Evolutionary conservation across 1,284 basidiomycete genomes (phyloP).

Genomic region (Ceraceosorus bombacis): DNA sequence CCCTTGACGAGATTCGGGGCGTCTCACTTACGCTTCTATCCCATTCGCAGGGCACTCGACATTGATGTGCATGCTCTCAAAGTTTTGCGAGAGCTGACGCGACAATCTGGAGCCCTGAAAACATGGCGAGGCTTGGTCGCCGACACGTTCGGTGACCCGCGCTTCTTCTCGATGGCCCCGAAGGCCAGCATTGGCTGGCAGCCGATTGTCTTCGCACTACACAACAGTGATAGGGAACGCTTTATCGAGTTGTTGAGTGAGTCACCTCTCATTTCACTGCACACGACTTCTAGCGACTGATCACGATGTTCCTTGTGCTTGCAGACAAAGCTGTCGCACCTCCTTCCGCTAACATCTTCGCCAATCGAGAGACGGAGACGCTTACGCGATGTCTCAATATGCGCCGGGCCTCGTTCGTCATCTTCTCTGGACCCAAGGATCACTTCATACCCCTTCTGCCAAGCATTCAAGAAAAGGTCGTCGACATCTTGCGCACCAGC

Average conservation of each 20-base stretch:
- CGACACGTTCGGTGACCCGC: constrained; percentile 75
- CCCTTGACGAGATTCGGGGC: background rate
- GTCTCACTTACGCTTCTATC: background rate
- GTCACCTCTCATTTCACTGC: too few relatives aligned
- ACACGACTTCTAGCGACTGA: too few relatives aligned
- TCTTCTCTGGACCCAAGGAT: constrained; percentile 71
- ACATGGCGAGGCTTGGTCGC: constrained; percentile 73
- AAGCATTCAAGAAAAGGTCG: constrained; percentile 88
- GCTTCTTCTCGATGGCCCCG: constrained; percentile 71
- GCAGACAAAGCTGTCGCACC: constrained; percentile 54
- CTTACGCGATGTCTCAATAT: constrained; percentile 78
- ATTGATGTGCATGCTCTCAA: constrained; percentile 56
- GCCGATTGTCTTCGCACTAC: constrained; percentile 67
- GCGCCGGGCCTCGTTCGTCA: constrained; percentile 73
- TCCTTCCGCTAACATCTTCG: constrained; percentile 90
- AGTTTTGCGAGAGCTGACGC: constrained; percentile 64
- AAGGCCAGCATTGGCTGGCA: constrained; percentile 62
- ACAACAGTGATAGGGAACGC: constrained; percentile 78
- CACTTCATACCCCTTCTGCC: constrained; percentile 83
- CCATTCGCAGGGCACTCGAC: constrained; percentile 39
- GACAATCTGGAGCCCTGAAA: constrained; percentile 68
- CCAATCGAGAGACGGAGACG: constrained; percentile 89
- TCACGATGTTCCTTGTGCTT: too few relatives aligned
- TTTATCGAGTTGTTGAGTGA: constrained; percentile 65
- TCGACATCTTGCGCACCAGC: constrained; percentile 74